Base-by-base conservation (phyloP, 768 basidiomycete species). In the Tulasnella sp. region DNA sequence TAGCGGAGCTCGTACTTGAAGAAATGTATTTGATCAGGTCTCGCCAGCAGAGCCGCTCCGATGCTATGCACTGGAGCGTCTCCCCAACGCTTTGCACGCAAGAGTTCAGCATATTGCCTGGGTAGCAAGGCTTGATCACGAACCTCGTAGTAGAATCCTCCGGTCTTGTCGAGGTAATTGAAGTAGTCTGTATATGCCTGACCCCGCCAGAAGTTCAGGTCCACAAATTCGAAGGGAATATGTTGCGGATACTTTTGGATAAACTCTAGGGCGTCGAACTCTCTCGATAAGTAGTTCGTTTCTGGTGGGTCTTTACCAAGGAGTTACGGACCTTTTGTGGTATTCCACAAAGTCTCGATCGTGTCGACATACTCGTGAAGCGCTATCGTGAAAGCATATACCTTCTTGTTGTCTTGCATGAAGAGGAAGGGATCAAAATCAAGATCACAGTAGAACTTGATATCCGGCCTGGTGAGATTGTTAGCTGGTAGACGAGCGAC, bases 21-120 rank as follows among this genome's bases (percentile, higher is more conserved):
- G 82, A 93, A 98, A 79, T 97, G 92, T 47, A 98, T 88, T 80
- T 94, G 91, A n/a, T 93, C 90, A 78, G 91, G 94, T 78, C 84
- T 85, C 0, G 93, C 90, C 75, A 98, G 92, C 7, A 98, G 83
- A 0, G 95, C 90, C 0, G 90, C 95, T 40, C 91, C 96, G 73
- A 98, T 94, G 69, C 89, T 91, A 77, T 94, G 92, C 8, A 94
- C 87, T 0, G 91, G 92, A 0, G 96, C 96, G 81, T 97, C 95
- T 66, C 96, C 96, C 94, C 94, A 94, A 37, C 93, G 88, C 87
- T 92, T 4, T 59, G 3, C 4, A 59, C 74, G 32, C 62, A 3
- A n/a, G 22, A 40, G 32, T 29, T 64, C 19, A 19, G 39, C 19
- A 2, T 1, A 8, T 59, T 9, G n/a, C 16, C 37, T 37, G 29